A percentile compares a stretch with the other conserved stretches of the same genome.
phyloP scores from a whole-genome alignment of 2,329 filamentous ascomycete species.

The Diaporthe longicolla region DNA sequence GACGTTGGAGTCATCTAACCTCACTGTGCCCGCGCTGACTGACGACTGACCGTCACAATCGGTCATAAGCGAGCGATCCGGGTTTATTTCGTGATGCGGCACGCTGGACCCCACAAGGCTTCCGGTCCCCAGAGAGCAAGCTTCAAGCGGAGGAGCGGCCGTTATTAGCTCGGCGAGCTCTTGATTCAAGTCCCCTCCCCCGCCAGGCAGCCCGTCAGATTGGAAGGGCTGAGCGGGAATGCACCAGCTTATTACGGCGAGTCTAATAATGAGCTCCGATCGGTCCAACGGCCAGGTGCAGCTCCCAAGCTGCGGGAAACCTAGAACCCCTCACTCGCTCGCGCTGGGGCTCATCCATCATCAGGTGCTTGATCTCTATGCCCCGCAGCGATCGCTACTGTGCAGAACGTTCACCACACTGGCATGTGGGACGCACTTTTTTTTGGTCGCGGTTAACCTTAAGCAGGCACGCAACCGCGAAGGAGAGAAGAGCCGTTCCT shows the following conservation, averaged over 20 bases:
- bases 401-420: conserved; percentile 24
- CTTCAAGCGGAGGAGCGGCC: conserved; percentile 32
- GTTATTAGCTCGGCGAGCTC: conserved; percentile 35
- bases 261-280: conserved; percentile 30
- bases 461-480: neutral
- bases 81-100: conserved; percentile 43
- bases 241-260: conserved; percentile 22
- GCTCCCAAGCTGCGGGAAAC: conserved; percentile 35
- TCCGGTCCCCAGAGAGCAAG: conserved; percentile 40
- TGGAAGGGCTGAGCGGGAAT: conserved; percentile 26
- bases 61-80: conserved; percentile 44
- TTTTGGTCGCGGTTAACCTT: neutral
- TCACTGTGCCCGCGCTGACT: conserved; percentile 28
- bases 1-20: conserved; percentile 35
- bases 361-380: conserved; percentile 29
- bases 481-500: neutral
- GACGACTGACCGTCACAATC: conserved; percentile 39
- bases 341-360: conserved; percentile 7
- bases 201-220: conserved; percentile 16
- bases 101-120: conserved; percentile 41
- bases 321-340: conserved; percentile 34
- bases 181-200: conserved; percentile 23
- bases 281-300: conserved; percentile 34
- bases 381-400: conserved; percentile 32
- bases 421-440: neutral